Base-by-base conservation (phyloP, 805 yeast genomes). In the Candida maesae region DNA sequence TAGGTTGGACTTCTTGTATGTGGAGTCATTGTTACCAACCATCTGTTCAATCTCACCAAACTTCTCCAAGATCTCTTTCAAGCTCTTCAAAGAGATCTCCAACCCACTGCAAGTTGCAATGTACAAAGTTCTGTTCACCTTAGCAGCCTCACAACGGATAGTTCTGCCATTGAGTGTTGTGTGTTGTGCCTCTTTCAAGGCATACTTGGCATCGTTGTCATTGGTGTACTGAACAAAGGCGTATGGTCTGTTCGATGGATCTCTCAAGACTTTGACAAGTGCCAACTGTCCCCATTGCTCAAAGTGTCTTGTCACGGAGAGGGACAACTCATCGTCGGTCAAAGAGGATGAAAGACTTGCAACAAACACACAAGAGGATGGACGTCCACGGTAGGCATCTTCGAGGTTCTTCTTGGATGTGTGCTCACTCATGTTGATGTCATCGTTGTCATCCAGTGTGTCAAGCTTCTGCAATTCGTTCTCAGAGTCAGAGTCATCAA, bases 61-160 rank as follows among this genome's bases (percentile, higher is more conserved):
- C 31, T 67, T 58, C 6, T 62, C 56, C 38, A 82, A 60, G 19
- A 68, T 49, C 1, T 57, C 55, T 31, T 56, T 60, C 19, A 84
- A 63, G 6, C 65, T 60, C 14, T 44, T 49, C 32, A 58, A 49
- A 3, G 59, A 46, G 8, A 65, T 51, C 28, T 58, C 53, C 10
- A 36, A 33, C 13, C 64, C 67, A 10, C 52, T 42, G 13, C 60
- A 50, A 11, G 64, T 59, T 11, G 79, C 63, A 33, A 88, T 60
- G 57, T 77, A 84, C 31, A 91, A 66, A 12, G 97, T 90, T 49
- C 97, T 72, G 62, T 90, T 91, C 34, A 90, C 96, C 55, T 84
- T 81, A 1, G 98, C 98, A 15, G 81, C 81, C 63, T 91, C 97
- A 64, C 95, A 86, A 41, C 97, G 74, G 33, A 91, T 76, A 4